Evolutionary conservation across 768 basidiomycete genomes (phyloP).

Genomic region (Serendipita sp.): DNA sequence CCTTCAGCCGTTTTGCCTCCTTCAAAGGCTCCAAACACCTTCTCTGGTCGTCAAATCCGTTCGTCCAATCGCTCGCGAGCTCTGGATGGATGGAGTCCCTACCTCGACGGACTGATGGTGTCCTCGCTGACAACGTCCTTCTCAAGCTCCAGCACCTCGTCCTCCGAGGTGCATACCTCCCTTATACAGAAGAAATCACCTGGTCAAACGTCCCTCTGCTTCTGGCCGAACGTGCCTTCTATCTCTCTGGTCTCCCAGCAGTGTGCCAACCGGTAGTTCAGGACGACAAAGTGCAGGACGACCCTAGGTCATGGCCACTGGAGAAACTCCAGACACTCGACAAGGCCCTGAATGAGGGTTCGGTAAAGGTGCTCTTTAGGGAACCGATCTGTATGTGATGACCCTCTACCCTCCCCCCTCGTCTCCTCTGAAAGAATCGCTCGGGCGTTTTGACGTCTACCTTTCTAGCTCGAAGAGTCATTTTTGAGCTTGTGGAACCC

Average conservation of each 20-base stretch:
- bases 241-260: background rate
- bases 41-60: too few relatives aligned
- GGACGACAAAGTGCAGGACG: background rate
- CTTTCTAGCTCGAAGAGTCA: slow-evolving; percentile 1
- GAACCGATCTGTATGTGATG: background rate
- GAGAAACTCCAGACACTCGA: background rate
- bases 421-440: background rate
- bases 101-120: background rate
- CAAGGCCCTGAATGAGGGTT: background rate
- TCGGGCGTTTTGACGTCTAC: background rate
- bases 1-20: background rate
- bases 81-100: too few relatives aligned
- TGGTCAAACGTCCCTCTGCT: background rate
- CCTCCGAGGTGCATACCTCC: background rate
- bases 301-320: background rate
- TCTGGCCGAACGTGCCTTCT: background rate
- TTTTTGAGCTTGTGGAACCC: background rate
- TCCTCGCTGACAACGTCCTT: background rate
- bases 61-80: too few relatives aligned
- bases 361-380: background rate
- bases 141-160: background rate
- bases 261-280: background rate
- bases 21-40: background rate
- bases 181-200: background rate
- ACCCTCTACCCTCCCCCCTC: background rate